Percentiles rank a stretch among this genome's conserved stretches.
phyloP scores from a whole-genome alignment of 2,329 filamentous ascomycete genomes.

The Cladosporium sp. region DNA sequence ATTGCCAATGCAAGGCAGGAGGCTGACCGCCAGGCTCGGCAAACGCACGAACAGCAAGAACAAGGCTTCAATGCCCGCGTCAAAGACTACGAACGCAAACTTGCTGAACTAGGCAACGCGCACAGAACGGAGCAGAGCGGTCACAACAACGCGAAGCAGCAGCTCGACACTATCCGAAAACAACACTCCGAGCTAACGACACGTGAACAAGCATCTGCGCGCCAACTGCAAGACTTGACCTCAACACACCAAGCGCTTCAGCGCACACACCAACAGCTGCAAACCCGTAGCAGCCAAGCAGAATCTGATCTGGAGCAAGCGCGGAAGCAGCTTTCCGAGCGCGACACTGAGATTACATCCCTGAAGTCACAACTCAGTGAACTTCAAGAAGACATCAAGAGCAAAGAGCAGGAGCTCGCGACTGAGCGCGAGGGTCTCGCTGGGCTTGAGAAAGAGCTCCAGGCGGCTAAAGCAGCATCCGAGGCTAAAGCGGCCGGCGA shows the following conservation, averaged over 20 bases:
- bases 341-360: conserved; percentile 32
- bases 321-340: conserved; percentile 35
- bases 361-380: conserved; percentile 22
- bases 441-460: conserved; percentile 29
- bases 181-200: conserved; percentile 12
- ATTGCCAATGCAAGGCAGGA: conserved; percentile 24
- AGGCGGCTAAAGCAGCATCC: conserved; percentile 17
- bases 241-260: conserved; percentile 17
- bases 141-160: conserved; percentile 25
- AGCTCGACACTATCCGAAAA: conserved; percentile 25
- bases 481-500: conserved; percentile 14
- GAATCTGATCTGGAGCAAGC: conserved; percentile 21
- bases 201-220: conserved; percentile 4
- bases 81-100: conserved; percentile 25
- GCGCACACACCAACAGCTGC: conserved; percentile 15
- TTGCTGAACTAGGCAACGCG: conserved; percentile 29
- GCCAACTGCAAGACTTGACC: conserved; percentile 23
- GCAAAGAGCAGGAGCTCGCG: conserved; percentile 28
- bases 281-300: conserved; percentile 15
- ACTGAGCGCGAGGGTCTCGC: conserved; percentile 27
- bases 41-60: conserved; percentile 19
- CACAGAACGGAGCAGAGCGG: conserved; percentile 25
- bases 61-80: conserved; percentile 17
- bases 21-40: conserved; percentile 21
- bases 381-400: conserved; percentile 25